These are phyloP conservation scores for Lagenidium sp. DNA, from an alignment of 352 stramenopile genomes.

Conservation along the genomic window DNA sequence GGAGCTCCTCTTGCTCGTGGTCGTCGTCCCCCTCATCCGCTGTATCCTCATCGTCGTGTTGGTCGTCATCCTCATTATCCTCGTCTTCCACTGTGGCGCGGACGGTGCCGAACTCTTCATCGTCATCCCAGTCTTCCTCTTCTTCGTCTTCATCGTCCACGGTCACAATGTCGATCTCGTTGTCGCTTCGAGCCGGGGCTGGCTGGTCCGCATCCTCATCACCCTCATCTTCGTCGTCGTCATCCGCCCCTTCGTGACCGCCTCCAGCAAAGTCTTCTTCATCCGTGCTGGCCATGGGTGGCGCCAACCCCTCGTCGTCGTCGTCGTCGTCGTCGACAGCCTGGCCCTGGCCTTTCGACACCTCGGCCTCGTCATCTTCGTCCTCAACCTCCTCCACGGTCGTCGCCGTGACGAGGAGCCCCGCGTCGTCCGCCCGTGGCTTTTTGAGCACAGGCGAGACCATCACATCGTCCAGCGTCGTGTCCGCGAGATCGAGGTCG, in stretches of 20 bases:
- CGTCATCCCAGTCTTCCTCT: conserved; percentile 11
- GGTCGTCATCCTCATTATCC: conserved; percentile 4
- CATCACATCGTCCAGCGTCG: conserved; percentile 60
- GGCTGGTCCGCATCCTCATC: conserved; percentile 2
- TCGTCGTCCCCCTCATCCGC: conserved; percentile 26
- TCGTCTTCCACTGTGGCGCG: conserved; percentile 7
- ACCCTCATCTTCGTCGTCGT: conserved; percentile 14
- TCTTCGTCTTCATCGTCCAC: conserved; percentile 12
- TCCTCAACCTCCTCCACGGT: conserved; percentile 17
- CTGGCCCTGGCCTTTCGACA: conserved; percentile 5
- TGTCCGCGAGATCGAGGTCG: conserved; percentile 19
- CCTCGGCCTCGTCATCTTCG: background rate
- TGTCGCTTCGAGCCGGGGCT: conserved; percentile 4
- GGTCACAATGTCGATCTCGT: conserved; percentile 17
- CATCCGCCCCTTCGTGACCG: conserved; percentile 8
- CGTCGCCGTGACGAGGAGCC: too few relatives aligned
- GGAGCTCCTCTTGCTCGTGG: conserved; percentile 13
- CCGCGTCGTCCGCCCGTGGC: conserved; percentile 40
- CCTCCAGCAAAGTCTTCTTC: conserved; percentile 11
- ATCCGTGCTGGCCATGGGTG: conserved; percentile 14
- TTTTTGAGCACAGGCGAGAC: conserved; percentile 41
- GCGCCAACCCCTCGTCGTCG: conserved; percentile 10
- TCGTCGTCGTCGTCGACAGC: conserved; percentile 10
- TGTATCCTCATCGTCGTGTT: conserved; percentile 1
- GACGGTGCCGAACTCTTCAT: too few relatives aligned